These are phyloP conservation scores for Juglanconis sp. DNA, from an alignment of 2,329 filamentous ascomycete genomes.

Conservation along the genomic window DNA sequence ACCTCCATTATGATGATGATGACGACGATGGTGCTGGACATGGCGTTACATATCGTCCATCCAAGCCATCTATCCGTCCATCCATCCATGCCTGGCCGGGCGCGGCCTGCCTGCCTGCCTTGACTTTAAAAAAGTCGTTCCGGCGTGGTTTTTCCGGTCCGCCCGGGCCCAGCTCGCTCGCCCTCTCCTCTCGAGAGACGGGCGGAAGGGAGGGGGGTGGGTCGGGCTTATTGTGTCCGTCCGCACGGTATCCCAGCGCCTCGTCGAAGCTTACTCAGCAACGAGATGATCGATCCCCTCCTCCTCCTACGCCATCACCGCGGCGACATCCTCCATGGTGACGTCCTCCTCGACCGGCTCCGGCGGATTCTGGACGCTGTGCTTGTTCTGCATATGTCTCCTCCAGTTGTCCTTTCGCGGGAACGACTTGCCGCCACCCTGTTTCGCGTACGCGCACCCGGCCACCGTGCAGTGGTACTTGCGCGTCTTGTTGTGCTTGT, in stretches of 20 bases:
- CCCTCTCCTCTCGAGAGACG: not conserved
- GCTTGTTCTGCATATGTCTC: constrained; percentile 60
- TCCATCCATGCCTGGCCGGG: not conserved
- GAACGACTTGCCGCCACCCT: constrained; percentile 53
- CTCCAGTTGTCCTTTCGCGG: constrained; percentile 63
- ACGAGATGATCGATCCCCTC: not conserved
- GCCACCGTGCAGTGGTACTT: constrained; percentile 56
- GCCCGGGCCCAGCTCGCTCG: not conserved
- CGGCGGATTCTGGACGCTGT: constrained; percentile 42
- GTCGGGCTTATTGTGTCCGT: too few relatives aligned
- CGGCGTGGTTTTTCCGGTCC: too few relatives aligned
- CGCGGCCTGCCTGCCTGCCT: not conserved
- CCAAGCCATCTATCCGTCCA: not conserved
- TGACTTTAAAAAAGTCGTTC: not conserved
- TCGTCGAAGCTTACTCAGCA: not conserved
- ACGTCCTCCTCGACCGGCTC: constrained; percentile 40
- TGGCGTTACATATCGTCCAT: not conserved
- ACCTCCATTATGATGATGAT: too few relatives aligned
- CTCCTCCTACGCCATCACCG: not conserved
- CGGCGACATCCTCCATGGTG: constrained; percentile 21
- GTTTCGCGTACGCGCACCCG: constrained; percentile 53
- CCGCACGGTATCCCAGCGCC: too few relatives aligned
- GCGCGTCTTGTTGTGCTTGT: constrained; percentile 58
- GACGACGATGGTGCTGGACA: not conserved
- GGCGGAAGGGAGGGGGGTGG: too few relatives aligned